These are phyloP conservation scores for Pythium dissimile DNA, from an alignment of 352 stramenopile species.

Conservation along the genomic window DNA sequence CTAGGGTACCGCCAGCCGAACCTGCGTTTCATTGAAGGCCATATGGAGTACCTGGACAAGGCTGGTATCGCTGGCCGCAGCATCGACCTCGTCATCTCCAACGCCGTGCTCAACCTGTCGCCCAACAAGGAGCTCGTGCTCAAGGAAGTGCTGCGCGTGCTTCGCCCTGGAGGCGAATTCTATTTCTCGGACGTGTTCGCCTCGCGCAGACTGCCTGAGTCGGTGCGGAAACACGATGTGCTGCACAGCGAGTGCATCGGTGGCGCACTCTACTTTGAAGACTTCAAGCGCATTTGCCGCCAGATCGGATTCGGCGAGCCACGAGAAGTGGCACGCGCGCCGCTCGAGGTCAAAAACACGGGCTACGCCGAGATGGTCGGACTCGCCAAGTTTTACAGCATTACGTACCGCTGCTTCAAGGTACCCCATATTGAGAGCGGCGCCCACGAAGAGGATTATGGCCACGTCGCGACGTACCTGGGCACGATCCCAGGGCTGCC, in stretches of 20 bases:
- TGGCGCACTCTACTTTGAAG: conserved; percentile 90
- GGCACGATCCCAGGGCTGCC: conserved; percentile 76
- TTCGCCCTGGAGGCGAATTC: conserved; percentile 87
- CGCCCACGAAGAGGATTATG: conserved; percentile 89
- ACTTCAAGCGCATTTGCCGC: conserved; percentile 84
- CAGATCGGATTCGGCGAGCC: conserved; percentile 85
- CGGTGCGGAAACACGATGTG: conserved; percentile 67
- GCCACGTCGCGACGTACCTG: conserved; percentile 90
- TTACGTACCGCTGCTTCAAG: conserved; percentile 91
- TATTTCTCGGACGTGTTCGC: conserved; percentile 92
- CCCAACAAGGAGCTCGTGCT: conserved; percentile 90
- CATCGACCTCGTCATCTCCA: conserved; percentile 91
- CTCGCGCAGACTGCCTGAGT: conserved; percentile 69
- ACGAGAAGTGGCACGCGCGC: conserved; percentile 77
- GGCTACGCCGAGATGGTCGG: conserved; percentile 61
- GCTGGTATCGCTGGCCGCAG: conserved; percentile 60
- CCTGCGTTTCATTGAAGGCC: conserved; percentile 83
- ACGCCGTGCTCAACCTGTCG: conserved; percentile 92
- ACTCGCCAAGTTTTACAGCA: conserved; percentile 82
- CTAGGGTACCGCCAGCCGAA: conserved; percentile 78
- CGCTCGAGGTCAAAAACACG: conserved; percentile 62
- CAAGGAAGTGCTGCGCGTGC: conserved; percentile 69
- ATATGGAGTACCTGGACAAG: conserved; percentile 87
- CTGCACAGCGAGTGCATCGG: conserved; percentile 90
- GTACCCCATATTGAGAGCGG: conserved; percentile 48